Conservation (phyloP, 208 protist genomes). For the Crithidia bombi region DNA sequence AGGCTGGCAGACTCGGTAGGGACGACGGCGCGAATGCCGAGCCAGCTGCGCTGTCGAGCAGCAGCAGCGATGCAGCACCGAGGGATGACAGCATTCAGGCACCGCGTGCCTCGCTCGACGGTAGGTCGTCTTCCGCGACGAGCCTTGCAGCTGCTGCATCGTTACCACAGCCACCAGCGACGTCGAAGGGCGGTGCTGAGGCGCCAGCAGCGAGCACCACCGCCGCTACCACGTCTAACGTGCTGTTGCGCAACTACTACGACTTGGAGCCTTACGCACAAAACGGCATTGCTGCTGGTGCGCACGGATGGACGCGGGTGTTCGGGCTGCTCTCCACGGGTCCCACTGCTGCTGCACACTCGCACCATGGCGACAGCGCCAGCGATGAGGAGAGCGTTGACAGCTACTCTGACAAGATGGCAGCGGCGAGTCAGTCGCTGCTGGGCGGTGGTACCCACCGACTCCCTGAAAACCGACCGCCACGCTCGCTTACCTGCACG, state of each 20-base stretch:
- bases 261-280: constrained; percentile 32
- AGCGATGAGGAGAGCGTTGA: not conserved
- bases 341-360: not conserved
- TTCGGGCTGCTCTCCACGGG: constrained; percentile 34
- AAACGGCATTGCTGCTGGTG: constrained; percentile 36
- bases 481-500: constrained; percentile 27
- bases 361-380: not conserved
- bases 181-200: too few species aligned
- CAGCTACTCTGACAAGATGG: constrained; percentile 5
- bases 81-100: not conserved
- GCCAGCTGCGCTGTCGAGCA: not conserved
- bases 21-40: too few species aligned
- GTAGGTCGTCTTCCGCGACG: too few species aligned
- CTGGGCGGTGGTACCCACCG: not conserved
- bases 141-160: not conserved
- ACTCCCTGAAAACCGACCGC: not conserved
- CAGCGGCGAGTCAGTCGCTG: constrained; percentile 11
- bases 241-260: constrained; percentile 23
- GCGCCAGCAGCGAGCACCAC: not conserved
- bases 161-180: not conserved
- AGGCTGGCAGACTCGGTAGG: too few species aligned
- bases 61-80: not conserved
- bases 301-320: constrained; percentile 51
- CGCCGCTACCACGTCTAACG: not conserved
- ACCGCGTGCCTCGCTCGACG: too few species aligned